These are phyloP conservation scores for Leccinum obscurum DNA, from an alignment of 768 basidiomycete species.

Conservation along the genomic window DNA sequence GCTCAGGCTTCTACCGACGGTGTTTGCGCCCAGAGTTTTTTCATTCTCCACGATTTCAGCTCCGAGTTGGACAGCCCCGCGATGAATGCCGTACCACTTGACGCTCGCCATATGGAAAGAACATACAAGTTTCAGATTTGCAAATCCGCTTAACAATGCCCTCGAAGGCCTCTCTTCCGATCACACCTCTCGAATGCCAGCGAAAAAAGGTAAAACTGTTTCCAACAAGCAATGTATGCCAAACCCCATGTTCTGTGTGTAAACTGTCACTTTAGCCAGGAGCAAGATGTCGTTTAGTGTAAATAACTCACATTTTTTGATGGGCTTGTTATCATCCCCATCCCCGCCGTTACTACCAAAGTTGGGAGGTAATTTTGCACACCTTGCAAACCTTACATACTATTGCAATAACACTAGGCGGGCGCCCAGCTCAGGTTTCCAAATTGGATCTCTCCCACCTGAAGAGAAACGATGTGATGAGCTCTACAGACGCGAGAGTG, in stretches of 20 bases:
- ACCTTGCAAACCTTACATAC: too few species aligned
- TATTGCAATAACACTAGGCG: neutral
- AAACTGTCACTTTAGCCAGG: neutral
- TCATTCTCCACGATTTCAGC: neutral
- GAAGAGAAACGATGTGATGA: neutral
- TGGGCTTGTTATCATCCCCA: neutral
- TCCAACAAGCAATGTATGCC: neutral
- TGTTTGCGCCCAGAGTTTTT: neutral
- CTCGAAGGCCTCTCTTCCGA: neutral
- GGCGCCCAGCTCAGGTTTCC: conserved; percentile 49
- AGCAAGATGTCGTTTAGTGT: neutral
- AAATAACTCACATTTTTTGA: neutral
- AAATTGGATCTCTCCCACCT: conserved; percentile 58
- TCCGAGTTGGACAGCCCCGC: neutral
- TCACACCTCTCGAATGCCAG: neutral
- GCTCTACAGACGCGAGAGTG: neutral
- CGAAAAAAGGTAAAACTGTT: neutral
- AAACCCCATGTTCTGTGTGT: neutral
- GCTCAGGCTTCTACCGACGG: neutral
- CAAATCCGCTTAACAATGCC: neutral
- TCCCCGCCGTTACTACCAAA: neutral
- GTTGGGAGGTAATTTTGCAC: neutral
- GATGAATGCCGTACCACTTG: neutral
- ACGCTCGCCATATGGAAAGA: neutral
- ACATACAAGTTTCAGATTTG: neutral